Evolutionary conservation across 768 basidiomycete genomes (phyloP).

Genomic region (Boletus patriciae): DNA sequence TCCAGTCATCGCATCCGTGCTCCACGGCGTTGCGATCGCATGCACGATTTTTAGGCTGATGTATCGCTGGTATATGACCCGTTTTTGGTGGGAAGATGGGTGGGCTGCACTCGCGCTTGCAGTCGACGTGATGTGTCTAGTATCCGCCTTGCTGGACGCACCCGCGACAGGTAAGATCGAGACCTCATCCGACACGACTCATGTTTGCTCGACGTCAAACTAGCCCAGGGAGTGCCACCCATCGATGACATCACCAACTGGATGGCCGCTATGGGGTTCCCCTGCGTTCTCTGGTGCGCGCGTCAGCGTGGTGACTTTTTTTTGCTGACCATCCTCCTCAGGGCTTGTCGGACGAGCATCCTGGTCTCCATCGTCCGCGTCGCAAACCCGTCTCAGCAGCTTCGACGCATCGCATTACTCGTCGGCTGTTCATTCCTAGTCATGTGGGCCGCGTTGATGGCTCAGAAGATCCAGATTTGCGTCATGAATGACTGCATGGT

Average conservation of each 20-base stretch:
- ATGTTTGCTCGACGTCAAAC: not conserved
- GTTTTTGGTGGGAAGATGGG: slow-evolving; percentile 34
- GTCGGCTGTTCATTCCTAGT: slow-evolving; percentile 16
- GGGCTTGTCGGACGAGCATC: slow-evolving; percentile 28
- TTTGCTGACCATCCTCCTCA: slow-evolving; percentile 5
- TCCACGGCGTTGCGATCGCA: slow-evolving; percentile 24
- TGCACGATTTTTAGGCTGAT: slow-evolving; percentile 25
- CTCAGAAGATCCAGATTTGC: slow-evolving; percentile 18
- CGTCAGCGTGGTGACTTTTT: too few relatives aligned
- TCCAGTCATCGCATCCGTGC: slow-evolving; percentile 16
- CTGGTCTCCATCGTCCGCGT: slow-evolving; percentile 24
- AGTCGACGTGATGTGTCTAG: slow-evolving; percentile 17
- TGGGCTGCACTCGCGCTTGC: slow-evolving; percentile 25
- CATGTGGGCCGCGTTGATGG: slow-evolving; percentile 27
- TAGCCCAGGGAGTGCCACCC: not conserved
- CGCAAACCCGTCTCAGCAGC: slow-evolving; percentile 9
- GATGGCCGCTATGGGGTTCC: slow-evolving; percentile 13
- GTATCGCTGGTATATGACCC: slow-evolving; percentile 19
- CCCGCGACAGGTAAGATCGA: slow-evolving; percentile 1
- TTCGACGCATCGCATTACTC: slow-evolving; percentile 2
- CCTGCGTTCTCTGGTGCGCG: slow-evolving; percentile 24
- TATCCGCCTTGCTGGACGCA: slow-evolving; percentile 4
- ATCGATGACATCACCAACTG: slow-evolving; percentile 7
- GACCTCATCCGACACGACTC: too few relatives aligned
- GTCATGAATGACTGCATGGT: not conserved